Conservation (phyloP, 441 rosid genomes). For the Hura crepitans region DNA sequence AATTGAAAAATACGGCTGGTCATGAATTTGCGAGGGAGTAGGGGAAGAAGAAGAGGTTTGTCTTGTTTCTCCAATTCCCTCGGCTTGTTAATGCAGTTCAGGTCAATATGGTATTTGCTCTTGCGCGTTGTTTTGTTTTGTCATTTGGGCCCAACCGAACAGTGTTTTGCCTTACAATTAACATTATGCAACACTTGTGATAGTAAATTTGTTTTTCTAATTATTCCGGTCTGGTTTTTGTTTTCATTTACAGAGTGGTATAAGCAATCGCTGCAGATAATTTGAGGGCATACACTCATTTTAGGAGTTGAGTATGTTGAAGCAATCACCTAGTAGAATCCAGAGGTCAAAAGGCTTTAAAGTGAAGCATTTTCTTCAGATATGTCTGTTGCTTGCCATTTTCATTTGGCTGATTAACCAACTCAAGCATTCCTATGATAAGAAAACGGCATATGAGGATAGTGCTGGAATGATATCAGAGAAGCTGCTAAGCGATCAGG, state of each 20-base stretch:
- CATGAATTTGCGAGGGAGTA: background rate
- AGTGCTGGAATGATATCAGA: slow-evolving; percentile 16
- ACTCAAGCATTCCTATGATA: slow-evolving; percentile 33
- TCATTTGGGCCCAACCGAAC: background rate
- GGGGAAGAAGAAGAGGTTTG: background rate
- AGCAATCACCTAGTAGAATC: slow-evolving; percentile 41
- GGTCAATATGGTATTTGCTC: background rate
- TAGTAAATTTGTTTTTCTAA: slow-evolving; percentile 4
- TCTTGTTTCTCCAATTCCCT: background rate
- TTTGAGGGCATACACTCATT: background rate
- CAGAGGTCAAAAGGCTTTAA: slow-evolving; percentile 52
- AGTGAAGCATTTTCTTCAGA: slow-evolving; percentile 48
- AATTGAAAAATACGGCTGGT: background rate
- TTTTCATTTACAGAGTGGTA: slow-evolving; percentile 21
- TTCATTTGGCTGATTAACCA: slow-evolving; percentile 56
- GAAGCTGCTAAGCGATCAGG: slow-evolving; percentile 13
- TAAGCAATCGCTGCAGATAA: slow-evolving; percentile 13
- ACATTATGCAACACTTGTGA: background rate
- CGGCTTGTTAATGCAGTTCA: background rate
- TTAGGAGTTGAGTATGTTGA: slow-evolving; percentile 31
- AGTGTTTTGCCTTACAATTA: slow-evolving; percentile 3
- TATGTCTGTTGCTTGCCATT: slow-evolving; percentile 42
- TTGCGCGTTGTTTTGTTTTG: background rate
- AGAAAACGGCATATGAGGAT: slow-evolving; percentile 21
- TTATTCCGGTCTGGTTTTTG: slow-evolving; percentile 1